These are phyloP conservation scores for Russula ochroleuca DNA, from an alignment of 768 basidiomycete genomes.

Conservation along the genomic window DNA sequence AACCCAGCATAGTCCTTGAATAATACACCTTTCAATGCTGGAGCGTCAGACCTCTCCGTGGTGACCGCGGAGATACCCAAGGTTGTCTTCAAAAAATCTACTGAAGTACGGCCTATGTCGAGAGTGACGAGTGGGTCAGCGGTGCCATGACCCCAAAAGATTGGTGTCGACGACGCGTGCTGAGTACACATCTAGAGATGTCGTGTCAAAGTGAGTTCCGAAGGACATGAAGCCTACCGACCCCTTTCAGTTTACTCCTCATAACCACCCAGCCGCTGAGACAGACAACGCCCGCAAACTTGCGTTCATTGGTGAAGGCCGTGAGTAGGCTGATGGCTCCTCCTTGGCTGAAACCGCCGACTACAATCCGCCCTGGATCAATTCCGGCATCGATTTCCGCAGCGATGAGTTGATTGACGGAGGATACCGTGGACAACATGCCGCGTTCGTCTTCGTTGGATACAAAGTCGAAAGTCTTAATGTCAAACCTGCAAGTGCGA, in stretches of 20 bases:
- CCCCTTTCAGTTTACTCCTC: constrained; percentile 57
- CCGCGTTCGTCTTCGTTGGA: constrained; percentile 68
- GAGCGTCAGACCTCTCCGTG: constrained; percentile 37
- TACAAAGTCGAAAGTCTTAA: constrained; percentile 58
- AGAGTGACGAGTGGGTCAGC: constrained; percentile 69
- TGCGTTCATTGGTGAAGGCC: constrained; percentile 60
- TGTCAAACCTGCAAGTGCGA: constrained; percentile 63
- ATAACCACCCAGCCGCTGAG: constrained; percentile 82
- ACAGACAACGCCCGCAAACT: constrained; percentile 65
- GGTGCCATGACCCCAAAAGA: constrained; percentile 86
- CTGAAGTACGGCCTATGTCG: constrained; percentile 50
- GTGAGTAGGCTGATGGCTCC: constrained; percentile 73
- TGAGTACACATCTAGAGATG: constrained; percentile 53
- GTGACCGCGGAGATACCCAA: constrained; percentile 43
- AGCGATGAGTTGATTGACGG: constrained; percentile 65
- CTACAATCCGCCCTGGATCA: constrained; percentile 62
- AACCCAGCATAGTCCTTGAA: constrained; percentile 66
- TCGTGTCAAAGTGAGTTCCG: background rate
- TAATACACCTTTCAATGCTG: constrained; percentile 50
- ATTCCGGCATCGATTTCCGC: constrained; percentile 71
- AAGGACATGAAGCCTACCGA: constrained; percentile 35
- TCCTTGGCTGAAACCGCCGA: constrained; percentile 90
- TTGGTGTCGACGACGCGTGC: constrained; percentile 57
- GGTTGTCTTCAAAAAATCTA: constrained; percentile 50
- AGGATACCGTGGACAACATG: constrained; percentile 60